Conservation (phyloP, 2,329 filamentous ascomycete genomes). For the Aspergillus fumigatiaffinis region DNA sequence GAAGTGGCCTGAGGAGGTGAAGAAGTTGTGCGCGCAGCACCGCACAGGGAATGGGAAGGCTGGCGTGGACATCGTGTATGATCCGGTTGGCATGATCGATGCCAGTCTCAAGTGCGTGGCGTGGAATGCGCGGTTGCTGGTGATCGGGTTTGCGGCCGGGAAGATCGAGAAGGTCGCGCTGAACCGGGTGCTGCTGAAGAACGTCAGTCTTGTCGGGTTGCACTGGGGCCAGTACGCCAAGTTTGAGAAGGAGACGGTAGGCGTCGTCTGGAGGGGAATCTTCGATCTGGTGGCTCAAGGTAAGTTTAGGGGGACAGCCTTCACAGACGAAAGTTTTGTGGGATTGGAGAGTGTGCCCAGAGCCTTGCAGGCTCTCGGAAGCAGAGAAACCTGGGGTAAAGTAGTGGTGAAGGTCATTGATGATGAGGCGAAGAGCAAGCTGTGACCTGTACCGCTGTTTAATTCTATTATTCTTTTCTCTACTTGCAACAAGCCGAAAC, state of each 20-base stretch:
- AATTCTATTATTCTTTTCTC: not conserved
- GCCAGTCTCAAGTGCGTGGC: slow-evolving; percentile 84
- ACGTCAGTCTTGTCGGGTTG: slow-evolving; percentile 82
- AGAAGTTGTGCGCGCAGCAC: slow-evolving; percentile 54
- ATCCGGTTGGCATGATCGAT: slow-evolving; percentile 87
- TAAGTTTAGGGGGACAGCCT: slow-evolving; percentile 78
- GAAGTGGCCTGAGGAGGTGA: slow-evolving; percentile 66
- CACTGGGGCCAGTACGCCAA: slow-evolving; percentile 85
- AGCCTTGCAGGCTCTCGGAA: slow-evolving; percentile 72
- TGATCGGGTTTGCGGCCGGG: slow-evolving; percentile 85
- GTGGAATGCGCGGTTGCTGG: slow-evolving; percentile 84
- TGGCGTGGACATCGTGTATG: slow-evolving; percentile 90
- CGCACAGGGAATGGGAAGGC: slow-evolving; percentile 61
- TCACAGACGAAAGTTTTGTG: slow-evolving; percentile 74
- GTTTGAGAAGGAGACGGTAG: slow-evolving; percentile 67
- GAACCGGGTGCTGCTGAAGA: slow-evolving; percentile 91
- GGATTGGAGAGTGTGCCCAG: slow-evolving; percentile 75
- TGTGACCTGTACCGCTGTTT: slow-evolving; percentile 18
- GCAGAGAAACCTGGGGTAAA: slow-evolving; percentile 89
- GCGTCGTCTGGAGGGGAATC: slow-evolving; percentile 76
- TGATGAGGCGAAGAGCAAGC: slow-evolving; percentile 54
- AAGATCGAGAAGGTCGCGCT: slow-evolving; percentile 86
- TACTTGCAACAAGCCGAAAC: not conserved
- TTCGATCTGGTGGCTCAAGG: slow-evolving; percentile 71
- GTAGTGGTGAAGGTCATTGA: slow-evolving; percentile 84